Conservation (phyloP, 2,329 filamentous ascomycete genomes). For the Hypoxylon rubiginosum region DNA sequence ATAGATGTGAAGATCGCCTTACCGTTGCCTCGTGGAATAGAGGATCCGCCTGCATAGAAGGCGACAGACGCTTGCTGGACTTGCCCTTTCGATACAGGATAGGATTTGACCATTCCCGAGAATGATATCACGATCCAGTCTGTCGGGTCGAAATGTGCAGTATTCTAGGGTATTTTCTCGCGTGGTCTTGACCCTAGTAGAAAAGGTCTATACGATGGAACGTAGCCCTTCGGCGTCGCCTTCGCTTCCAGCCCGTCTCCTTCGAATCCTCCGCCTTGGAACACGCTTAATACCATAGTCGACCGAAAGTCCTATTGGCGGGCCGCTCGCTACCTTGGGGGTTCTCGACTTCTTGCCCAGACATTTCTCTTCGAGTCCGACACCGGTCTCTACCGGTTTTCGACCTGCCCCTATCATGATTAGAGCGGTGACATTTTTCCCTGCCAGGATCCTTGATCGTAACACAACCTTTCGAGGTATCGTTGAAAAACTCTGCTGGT, state of each 20-base stretch:
- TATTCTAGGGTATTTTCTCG: conserved; percentile 11
- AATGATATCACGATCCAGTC: conserved; percentile 34
- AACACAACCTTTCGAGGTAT: conserved; percentile 28
- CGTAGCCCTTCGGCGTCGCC: conserved; percentile 23
- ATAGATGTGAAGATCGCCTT: conserved; percentile 28
- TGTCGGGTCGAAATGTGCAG: conserved; percentile 29
- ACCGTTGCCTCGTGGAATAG: conserved; percentile 15
- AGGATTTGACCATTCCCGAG: conserved; percentile 20
- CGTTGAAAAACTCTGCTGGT: conserved; percentile 16
- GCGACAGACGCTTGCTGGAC: conserved; percentile 12
- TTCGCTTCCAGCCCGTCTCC: conserved; percentile 29
- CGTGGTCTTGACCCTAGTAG: conserved; percentile 12
- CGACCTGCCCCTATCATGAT: conserved; percentile 19
- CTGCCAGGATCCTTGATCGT: conserved; percentile 14
- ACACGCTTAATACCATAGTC: conserved; percentile 4
- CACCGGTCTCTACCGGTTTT: conserved; percentile 16
- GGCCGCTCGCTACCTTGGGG: not conserved
- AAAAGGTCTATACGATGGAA: conserved; percentile 15
- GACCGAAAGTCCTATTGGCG: conserved; percentile 17
- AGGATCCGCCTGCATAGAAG: conserved; percentile 29
- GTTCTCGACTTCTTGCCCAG: conserved; percentile 11
- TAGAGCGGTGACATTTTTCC: conserved; percentile 11
- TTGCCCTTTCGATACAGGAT: conserved; percentile 31
- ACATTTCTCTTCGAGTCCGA: conserved; percentile 6
- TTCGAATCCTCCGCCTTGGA: conserved; percentile 13